These are phyloP conservation scores for Telopea speciosissima DNA, from an alignment of 177 flowering plant genomes.

Conservation along the genomic window DNA sequence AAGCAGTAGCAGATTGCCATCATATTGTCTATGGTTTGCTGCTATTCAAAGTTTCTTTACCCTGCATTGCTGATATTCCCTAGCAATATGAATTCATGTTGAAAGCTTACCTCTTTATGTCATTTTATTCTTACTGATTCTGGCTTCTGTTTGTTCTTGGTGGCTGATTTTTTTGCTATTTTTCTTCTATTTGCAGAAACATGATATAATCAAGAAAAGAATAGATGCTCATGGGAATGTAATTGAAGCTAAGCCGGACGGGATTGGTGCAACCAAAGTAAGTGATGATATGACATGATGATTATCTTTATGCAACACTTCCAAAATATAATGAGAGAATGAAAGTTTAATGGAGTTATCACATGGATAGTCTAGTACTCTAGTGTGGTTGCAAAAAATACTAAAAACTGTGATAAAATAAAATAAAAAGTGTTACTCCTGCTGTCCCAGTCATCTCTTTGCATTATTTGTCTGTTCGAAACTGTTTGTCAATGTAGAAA, in stretches of 20 bases:
- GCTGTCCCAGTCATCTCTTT: no score
- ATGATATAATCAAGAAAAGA: conserved; percentile 71
- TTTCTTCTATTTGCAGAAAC: conserved; percentile 39
- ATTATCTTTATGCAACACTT: background rate
- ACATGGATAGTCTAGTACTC: background rate
- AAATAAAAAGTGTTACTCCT: no score
- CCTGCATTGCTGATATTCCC: background rate
- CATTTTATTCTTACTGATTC: background rate
- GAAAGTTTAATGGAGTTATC: background rate
- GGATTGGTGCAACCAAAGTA: conserved; percentile 77
- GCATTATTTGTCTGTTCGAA: no score
- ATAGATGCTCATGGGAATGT: conserved; percentile 65
- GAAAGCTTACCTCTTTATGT: background rate
- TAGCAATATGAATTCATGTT: background rate
- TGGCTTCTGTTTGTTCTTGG: background rate
- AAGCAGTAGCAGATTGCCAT: background rate
- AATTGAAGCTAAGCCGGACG: conserved; percentile 54
- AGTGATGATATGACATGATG: conserved; percentile 10
- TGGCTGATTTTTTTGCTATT: background rate
- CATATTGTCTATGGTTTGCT: background rate
- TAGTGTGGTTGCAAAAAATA: background rate
- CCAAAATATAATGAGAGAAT: background rate
- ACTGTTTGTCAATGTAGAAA: no score
- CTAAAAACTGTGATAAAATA: background rate
- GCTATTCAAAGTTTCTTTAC: background rate